Base-by-base conservation (phyloP, 768 basidiomycete species). In the Russula earlei region DNA sequence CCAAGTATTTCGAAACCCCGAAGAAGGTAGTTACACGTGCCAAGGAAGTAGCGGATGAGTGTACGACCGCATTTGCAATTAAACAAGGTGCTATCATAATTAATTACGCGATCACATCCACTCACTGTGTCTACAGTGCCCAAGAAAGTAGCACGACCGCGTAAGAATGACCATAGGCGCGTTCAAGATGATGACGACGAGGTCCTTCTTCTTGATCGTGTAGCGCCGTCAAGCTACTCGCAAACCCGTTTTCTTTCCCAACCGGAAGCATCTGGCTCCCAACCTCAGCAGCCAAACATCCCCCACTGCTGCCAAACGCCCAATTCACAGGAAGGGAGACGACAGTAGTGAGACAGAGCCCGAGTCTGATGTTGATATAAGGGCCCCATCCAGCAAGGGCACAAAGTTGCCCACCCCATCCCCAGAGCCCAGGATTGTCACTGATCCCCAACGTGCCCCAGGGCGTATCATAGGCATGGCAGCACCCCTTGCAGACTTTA, bases 1-100 rank as follows among this genome's bases (percentile, higher is more conserved):
- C 79, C 27, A 91, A 87, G 65, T 98, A 88, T 69, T 84, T 96
- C 63, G 74, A 90, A 11, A 82, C 90, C 5, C 94, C 94, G 0
- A 76, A 71, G 31, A 75, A 74, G 31, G 80, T 87, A 1, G 68
- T 85, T 14, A 87, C 87, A 65, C 74, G 77, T 12, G 77, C 87
- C 0, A 69, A 70, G 41, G 68, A 72, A 1, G 72, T 82, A 0
- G 72, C 85, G 20, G 79, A 84, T 55, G 74, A 78, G 20, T 85
- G 84, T 63, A 84, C 81, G 66, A 66, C 71, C 6, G 72, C 67
- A 1, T 83, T 97, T 72, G 88, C 87, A 38, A 78, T 96, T 54
- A 88, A 85, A 70, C 76, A 85, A 74, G 88, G 93, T 78, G 54
- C 25, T 75, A 29, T 9, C 50, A 53, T 27, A 31, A 29, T 12